Percentiles rank a stretch among this genome's conserved stretches.
These are phyloP conservation scores for Penicillium sclerotigenum DNA, from an alignment of 2,329 filamentous ascomycete genomes.

Conservation along the genomic window DNA sequence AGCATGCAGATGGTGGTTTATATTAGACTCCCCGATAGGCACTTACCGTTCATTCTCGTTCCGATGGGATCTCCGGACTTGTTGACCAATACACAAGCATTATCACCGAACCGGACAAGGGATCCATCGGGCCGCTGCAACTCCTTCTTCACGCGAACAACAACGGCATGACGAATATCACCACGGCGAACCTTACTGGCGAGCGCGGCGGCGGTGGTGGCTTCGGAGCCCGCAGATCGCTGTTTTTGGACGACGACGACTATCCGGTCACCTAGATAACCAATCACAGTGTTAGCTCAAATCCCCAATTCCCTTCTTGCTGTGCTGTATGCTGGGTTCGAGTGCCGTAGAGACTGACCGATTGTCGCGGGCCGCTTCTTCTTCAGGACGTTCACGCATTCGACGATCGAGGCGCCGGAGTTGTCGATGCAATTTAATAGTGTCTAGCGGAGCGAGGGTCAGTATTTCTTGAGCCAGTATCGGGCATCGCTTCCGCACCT, in stretches of 20 bases:
- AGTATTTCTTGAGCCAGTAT: background rate
- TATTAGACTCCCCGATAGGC: background rate
- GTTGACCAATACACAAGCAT: slow-evolving; percentile 95
- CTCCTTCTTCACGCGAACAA: slow-evolving; percentile 88
- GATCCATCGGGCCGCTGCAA: slow-evolving; percentile 83
- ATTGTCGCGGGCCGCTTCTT: slow-evolving; percentile 84
- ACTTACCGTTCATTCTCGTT: slow-evolving; percentile 75
- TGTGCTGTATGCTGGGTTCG: background rate
- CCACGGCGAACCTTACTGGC: slow-evolving; percentile 94
- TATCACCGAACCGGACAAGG: slow-evolving; percentile 92
- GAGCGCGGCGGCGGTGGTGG: slow-evolving; percentile 68
- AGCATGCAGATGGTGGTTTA: background rate
- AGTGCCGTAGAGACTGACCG: slow-evolving; percentile 55
- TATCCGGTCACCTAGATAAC: slow-evolving; percentile 76
- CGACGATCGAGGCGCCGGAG: slow-evolving; percentile 93
- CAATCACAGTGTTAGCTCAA: background rate
- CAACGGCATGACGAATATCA: slow-evolving; percentile 92
- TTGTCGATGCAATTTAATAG: slow-evolving; percentile 99
- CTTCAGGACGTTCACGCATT: slow-evolving; percentile 89
- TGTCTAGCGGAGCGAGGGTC: slow-evolving; percentile 55
- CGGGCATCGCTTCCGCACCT: slow-evolving; percentile 47
- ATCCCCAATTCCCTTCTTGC: background rate
- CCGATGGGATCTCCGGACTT: slow-evolving; percentile 96
- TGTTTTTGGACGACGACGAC: slow-evolving; percentile 98
- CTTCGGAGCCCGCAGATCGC: slow-evolving; percentile 69